Base-by-base conservation (phyloP, 2,329 filamentous ascomycete species). In the Fusarium phyllophilum region DNA sequence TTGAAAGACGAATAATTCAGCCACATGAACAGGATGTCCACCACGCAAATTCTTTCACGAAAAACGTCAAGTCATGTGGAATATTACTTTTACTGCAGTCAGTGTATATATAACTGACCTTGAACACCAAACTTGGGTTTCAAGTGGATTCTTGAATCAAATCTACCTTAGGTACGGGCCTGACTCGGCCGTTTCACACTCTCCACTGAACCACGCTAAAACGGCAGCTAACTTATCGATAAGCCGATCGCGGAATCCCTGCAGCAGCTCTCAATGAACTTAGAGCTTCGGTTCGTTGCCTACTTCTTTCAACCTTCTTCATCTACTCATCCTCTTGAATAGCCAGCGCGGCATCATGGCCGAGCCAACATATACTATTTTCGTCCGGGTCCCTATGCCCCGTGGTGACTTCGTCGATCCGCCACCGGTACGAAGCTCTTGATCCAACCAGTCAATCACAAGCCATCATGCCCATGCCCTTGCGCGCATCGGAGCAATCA, bases 401-500 rank as follows among this genome's bases (percentile, higher is more conserved):
- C 90, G 96, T 64, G 93, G 93, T 45, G 91, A 93, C 78, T 99
- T 99, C 84, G 89, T 95, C 70, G 96, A 99, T 83, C 96, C 96
- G 65, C 93, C 94, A 52, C 91, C 92, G 74, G 95, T 95, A 88
- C 81, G 89, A 81, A 67, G 52, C 44, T 56, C 41, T 51, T 49
- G 49, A 48, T 38, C 51, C 55, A 51, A 41, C 64, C 42, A 58
- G 42, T 58, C 51, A 56, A 46, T 51, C 45, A 33, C 54, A 46
- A 38, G 66, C 67, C 62, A 70, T 77, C 70, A 71, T 78, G 42
- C 33, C 56, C 20, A 59, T 36, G 24, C 24, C 20, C 66, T 74
- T 75, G 72, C 66, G 61, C 64, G 24, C 51, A 65, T 64, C 54
- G n/a, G 41, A 46, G 58, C 61, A 58, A 60, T 66, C 29, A 61